Evolutionary conservation across 805 yeast species (phyloP), one percentile per base, ranked within the genome.

Genomic region (Metschnikowia gruessii): DNA sequence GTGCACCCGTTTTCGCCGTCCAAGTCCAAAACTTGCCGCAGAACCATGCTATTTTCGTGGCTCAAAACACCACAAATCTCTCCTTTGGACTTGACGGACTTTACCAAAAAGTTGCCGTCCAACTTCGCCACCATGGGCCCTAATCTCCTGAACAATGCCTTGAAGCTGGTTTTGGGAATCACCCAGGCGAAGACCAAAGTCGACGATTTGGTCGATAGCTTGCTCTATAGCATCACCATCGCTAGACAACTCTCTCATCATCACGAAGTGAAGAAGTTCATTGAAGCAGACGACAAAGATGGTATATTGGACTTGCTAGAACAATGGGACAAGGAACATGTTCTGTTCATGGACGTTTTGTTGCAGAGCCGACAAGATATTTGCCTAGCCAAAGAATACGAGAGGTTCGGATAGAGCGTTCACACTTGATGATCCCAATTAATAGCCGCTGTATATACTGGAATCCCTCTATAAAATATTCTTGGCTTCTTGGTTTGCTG

Each of bases 181-280:
- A 42, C 33, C 4, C 24, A 22, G 3, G 17, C 18, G 10, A 52
- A 48, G 19, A 62, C 59, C 17, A 83, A 83, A 58, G 76, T 77
- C 36, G 91, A 84, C 58, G 91, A 84, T 59, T 64, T 83, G 45
- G 77, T 82, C 8, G 91, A 84, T 59, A 72, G 84, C 0, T 64
- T 83, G n/a, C 63, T 83, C 13, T 87, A 84, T 59, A 85, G 80
- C 1, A 24, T 52, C 19, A 46, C 50, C 9, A 28, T 39, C 17
- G 49, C 48, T 12, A 43, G 47, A 22, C 56, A 49, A 30, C 35
- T 55, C 13, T 31, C 35, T 21, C 54, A 45, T n/a, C 52, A 47
- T 37, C 24, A 36, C 16, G 45, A 53, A 28, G 40, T 53, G 15
- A 28, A 36, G 17, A 17, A 33, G 8, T 21, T 39, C 2, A 11